Conservation (phyloP, 1,139 yeast species). For the Protomyces pachydermus region DNA sequence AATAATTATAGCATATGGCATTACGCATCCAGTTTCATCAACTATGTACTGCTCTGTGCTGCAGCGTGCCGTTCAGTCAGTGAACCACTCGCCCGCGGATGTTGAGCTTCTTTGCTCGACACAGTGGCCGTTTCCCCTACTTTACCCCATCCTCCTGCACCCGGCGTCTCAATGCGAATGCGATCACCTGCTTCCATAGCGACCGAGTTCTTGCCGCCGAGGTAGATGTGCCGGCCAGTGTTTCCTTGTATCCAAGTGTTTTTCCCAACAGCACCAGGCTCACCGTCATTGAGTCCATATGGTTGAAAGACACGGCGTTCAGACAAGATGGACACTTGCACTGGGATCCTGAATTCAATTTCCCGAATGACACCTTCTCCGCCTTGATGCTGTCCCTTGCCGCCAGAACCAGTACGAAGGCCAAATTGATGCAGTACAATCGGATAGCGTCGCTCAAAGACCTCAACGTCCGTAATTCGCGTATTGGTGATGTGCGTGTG, state of each 20-base stretch:
- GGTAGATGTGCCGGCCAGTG: constrained; percentile 39
- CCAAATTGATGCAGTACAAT: constrained; percentile 55
- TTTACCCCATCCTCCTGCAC: constrained; percentile 45
- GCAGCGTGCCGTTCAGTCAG: background rate
- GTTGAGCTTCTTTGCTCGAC: background rate
- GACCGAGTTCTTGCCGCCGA: constrained; percentile 59
- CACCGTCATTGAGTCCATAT: constrained; percentile 59
- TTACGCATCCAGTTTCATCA: background rate
- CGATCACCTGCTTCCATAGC: constrained; percentile 52
- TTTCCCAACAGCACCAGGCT: constrained; percentile 54
- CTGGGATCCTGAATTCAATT: constrained; percentile 52
- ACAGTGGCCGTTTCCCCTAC: background rate
- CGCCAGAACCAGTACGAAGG: constrained; percentile 54
- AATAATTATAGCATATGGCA: background rate
- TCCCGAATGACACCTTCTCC: constrained; percentile 63
- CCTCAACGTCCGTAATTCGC: constrained; percentile 64
- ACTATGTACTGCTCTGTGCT: constrained; percentile 20
- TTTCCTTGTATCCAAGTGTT: constrained; percentile 49
- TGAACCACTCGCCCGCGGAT: constrained; percentile 15
- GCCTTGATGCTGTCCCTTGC: constrained; percentile 51
- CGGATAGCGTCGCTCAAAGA: constrained; percentile 63
- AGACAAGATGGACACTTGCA: constrained; percentile 56
- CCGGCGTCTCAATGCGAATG: constrained; percentile 50
- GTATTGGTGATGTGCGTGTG: constrained; percentile 71
- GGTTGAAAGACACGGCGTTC: constrained; percentile 60